Evolutionary conservation across 2,329 filamentous ascomycete genomes (phyloP).

Genomic region (Tolypocladium inflatum): DNA sequence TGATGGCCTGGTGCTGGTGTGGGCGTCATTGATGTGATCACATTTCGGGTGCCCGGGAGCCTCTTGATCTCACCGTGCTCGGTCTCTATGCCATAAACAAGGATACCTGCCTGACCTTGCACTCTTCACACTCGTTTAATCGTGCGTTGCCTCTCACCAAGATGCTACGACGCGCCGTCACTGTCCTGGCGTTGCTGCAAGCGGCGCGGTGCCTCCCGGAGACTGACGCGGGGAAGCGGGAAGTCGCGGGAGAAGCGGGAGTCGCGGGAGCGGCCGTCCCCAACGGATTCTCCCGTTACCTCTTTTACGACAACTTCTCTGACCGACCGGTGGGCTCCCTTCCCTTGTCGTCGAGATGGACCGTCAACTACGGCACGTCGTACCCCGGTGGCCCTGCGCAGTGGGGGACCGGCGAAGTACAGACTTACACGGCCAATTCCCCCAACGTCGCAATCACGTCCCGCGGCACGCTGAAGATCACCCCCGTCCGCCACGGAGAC

Average conservation of each 20-base stretch:
- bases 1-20: not conserved
- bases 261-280: slow-evolving; percentile 1
- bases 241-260: not conserved
- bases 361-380: slow-evolving; percentile 30
- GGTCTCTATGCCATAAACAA: not conserved
- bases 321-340: slow-evolving; percentile 5
- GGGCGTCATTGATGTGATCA: not conserved
- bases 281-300: slow-evolving; percentile 9
- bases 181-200: not conserved
- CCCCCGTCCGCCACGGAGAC: slow-evolving; percentile 14
- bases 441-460: slow-evolving; percentile 30
- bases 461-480: slow-evolving; percentile 26
- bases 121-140: not conserved
- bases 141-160: not conserved
- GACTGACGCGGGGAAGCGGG: not conserved
- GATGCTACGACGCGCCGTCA: not conserved
- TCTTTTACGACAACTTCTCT: slow-evolving; percentile 21
- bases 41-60: not conserved
- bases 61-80: not conserved
- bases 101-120: not conserved
- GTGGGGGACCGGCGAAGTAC: slow-evolving; percentile 40
- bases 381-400: slow-evolving; percentile 34
- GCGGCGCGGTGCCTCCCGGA: not conserved
- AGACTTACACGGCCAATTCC: slow-evolving; percentile 31
- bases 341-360: slow-evolving; percentile 31